Conservation (phyloP, 2,329 filamentous ascomycete genomes). For the Stagonosporopsis cucurbitacearum region DNA sequence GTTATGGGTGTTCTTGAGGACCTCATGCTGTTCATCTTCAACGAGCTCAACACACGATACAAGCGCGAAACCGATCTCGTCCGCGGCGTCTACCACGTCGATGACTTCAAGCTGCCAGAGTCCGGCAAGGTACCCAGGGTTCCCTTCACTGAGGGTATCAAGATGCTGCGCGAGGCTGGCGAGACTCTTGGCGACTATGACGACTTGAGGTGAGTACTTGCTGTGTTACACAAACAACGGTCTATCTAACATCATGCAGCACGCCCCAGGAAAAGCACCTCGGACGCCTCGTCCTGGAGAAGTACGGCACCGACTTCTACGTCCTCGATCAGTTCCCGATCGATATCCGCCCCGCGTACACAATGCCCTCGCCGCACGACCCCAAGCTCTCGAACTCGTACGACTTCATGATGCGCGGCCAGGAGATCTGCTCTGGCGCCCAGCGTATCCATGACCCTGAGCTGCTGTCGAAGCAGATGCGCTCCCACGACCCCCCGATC, state of each 20-base stretch:
- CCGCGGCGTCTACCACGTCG: slow-evolving; percentile 74
- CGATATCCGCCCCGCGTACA: slow-evolving; percentile 87
- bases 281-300: slow-evolving; percentile 82
- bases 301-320: slow-evolving; percentile 96
- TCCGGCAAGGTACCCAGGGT: slow-evolving; percentile 77
- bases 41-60: slow-evolving; percentile 71
- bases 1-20: slow-evolving; percentile 75
- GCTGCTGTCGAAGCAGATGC: slow-evolving; percentile 65
- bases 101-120: slow-evolving; percentile 77
- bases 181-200: slow-evolving; percentile 78
- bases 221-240: neutral
- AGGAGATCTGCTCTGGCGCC: slow-evolving; percentile 72
- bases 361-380: slow-evolving; percentile 68
- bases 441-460: slow-evolving; percentile 70
- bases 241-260: slow-evolving; percentile 32
- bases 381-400: slow-evolving; percentile 65
- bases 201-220: slow-evolving; percentile 65
- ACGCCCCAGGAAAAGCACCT: slow-evolving; percentile 89
- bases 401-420: slow-evolving; percentile 74
- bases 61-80: slow-evolving; percentile 75
- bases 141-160: slow-evolving; percentile 78
- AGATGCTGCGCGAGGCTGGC: slow-evolving; percentile 77
- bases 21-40: slow-evolving; percentile 80
- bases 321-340: slow-evolving; percentile 96
- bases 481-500: slow-evolving; percentile 61